phyloP scores from a whole-genome alignment of 768 basidiomycete species.

The Sistotremastrum suecicum region DNA sequence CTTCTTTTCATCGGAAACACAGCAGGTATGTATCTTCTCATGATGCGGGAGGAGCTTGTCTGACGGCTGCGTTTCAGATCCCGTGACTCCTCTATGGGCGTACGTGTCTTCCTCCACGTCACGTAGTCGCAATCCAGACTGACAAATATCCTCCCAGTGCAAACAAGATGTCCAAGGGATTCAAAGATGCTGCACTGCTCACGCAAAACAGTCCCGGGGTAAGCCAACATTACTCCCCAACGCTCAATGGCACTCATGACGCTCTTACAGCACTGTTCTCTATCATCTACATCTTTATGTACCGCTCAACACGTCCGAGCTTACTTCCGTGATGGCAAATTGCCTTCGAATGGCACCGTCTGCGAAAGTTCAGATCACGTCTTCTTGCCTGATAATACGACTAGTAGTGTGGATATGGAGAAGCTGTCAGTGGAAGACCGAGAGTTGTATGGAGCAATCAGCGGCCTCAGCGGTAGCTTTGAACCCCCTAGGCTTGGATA shows the following conservation, averaged over 20 bases:
- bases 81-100: constrained; percentile 4
- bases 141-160: not conserved
- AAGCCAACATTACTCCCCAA: not conserved
- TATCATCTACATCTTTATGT: constrained; percentile 9
- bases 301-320: constrained; percentile 11
- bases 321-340: constrained; percentile 13
- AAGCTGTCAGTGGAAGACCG: too few relatives aligned
- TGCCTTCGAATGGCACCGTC: constrained; percentile 12
- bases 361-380: constrained; percentile 3
- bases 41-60: too few relatives aligned
- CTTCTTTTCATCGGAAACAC: constrained; percentile 28
- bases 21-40: constrained; percentile 7
- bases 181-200: constrained; percentile 3
- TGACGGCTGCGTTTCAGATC: constrained; percentile 1
- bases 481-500: too few relatives aligned
- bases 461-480: too few relatives aligned
- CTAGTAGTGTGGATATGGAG: too few relatives aligned
- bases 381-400: too few relatives aligned
- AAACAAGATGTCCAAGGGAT: constrained; percentile 2
- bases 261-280: constrained; percentile 6
- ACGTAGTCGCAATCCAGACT: too few relatives aligned
- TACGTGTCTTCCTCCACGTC: not conserved
- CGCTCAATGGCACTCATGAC: too few relatives aligned
- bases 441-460: too few relatives aligned
- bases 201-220: constrained; percentile 5